Base-by-base conservation (phyloP, 495 filamentous ascomycete species). In the Annulohypoxylon moriforme region DNA sequence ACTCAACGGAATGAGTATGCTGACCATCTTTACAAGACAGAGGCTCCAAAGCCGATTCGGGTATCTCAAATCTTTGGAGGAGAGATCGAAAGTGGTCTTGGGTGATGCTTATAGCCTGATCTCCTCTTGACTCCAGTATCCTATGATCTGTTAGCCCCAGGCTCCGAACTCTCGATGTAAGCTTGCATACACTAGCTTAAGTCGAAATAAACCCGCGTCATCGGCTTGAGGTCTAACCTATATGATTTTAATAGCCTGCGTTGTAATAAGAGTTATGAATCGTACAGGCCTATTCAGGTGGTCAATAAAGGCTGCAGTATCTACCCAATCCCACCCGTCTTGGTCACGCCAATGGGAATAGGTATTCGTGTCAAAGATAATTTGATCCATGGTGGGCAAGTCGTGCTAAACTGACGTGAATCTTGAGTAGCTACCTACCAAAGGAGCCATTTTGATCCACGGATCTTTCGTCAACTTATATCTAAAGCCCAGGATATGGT, bases 1-100 rank as follows among this genome's bases (percentile, higher is more conserved):
- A n/a, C 8, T 59, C 6, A 24, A 52, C 14, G 1, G 40, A 14
- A 50, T 33, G 22, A 25, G 6, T 34, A 57, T 50, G 13, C 24
- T 46, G 22, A 27, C 56, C 56, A 60, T 60, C 31, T 34, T 42
- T 36, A 46, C 44, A 24, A 18, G 55, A 55, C 24, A 67, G 56
- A 34, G 20, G 10, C 16, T 18, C 31, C 5, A 24, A 1, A 7
- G 44, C 52, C 11, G 56, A n/a, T 46, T 24, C 20, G 14, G 64
- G 47, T 60, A 67, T 60, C 27, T 46, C 29, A 24, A 58, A 29
- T 16, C 5, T 47, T 2, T 29, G 11, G 4, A 67, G 55, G 29
- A 67, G 64, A 18, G 10, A 52, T 13, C 13, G 1, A 20, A 67
- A 67, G 25, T 27, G 7, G 16, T 49, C 3, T 27, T 20, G 10